Evolutionary conservation across 108 stramenopile species (phyloP), one percentile per base, ranked within the genome.

Genomic region (Nitzschia sp.): DNA sequence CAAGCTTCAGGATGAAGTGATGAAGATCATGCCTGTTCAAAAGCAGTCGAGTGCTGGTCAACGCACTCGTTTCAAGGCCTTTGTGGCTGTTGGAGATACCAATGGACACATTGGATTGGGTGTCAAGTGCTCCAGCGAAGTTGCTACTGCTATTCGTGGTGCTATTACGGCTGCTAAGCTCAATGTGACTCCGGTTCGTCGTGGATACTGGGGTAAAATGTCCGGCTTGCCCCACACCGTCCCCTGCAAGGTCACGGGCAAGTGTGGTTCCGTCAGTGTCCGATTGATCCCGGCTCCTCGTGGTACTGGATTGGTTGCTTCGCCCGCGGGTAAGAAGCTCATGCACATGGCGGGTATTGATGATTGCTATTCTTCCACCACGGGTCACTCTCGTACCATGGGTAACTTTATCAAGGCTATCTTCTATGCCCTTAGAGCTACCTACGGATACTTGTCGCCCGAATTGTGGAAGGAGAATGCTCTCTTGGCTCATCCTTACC

Each of bases 1-100:
- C 75, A 92, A 93, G 82, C 97, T 99, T 60, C 93, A 95, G 73
- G 99, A 99, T 78, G 99, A 99, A 84, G 99, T 99, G 59, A 99
- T 99, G 99, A 99, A 98, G 95, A 99, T 99, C 94, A 97, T 99
- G 97, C 98, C 99, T 42, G 99, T 99, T 53, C 99, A 99, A 93
- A 98, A 98, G 93, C 96, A 97, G 84, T 95, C 97, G 55, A 94
- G 96, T 24, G 99, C 99, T 57, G 99, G 99, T 85, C 99, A 99
- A 91, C 91, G 98, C 62, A 99, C 99, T 46, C 91, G 99, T 25
- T 99, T 99, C 94, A 99, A 99, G 98, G 98, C 98, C 47, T 99
- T 98, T 79, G 98, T 99, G 18, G 99, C 99, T 61, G 90, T 99
- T 28, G 99, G 99, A 34, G 99, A 99, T 67, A 68, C 62, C 76